These are phyloP conservation scores for Phytophthora hybrid DNA, from an alignment of 352 stramenopile species.

Conservation along the genomic window DNA sequence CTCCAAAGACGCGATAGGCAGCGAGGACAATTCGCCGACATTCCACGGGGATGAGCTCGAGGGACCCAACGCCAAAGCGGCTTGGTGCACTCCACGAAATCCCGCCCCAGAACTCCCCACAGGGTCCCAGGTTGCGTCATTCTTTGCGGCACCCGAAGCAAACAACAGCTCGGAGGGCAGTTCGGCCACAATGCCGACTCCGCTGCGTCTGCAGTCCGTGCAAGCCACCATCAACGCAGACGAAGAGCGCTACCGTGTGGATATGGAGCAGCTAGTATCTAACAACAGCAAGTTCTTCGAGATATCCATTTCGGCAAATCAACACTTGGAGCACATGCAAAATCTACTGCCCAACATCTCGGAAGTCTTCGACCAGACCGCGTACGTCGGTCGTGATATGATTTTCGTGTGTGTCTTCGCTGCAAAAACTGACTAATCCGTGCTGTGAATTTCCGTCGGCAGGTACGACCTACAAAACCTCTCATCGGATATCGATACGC, in stretches of 20 bases:
- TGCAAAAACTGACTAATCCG: not conserved
- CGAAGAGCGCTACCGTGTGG: conserved; percentile 58
- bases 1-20: conserved; percentile 8
- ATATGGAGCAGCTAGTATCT: conserved; percentile 52
- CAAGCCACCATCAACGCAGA: conserved; percentile 54
- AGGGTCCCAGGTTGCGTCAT: conserved; percentile 42
- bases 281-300: conserved; percentile 73
- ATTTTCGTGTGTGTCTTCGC: not conserved
- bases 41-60: conserved; percentile 38
- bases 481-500: conserved; percentile 51
- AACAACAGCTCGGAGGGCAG: conserved; percentile 11
- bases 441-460: not conserved
- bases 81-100: conserved; percentile 70
- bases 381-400: conserved; percentile 30
- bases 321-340: conserved; percentile 66
- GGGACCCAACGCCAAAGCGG: conserved; percentile 45
- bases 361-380: conserved; percentile 45
- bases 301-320: conserved; percentile 55
- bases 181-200: conserved; percentile 21
- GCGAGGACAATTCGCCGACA: conserved; percentile 45
- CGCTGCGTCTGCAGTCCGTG: conserved; percentile 50
- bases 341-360: conserved; percentile 52
- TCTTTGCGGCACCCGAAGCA: conserved; percentile 43
- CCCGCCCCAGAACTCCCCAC: conserved; percentile 20
- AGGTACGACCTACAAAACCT: conserved; percentile 49